A percentile compares a stretch with the other conserved stretches of the same genome.
Evolutionary conservation across 768 basidiomycete genomes (phyloP).

Genomic region (Mrakia hoshinonis): DNA sequence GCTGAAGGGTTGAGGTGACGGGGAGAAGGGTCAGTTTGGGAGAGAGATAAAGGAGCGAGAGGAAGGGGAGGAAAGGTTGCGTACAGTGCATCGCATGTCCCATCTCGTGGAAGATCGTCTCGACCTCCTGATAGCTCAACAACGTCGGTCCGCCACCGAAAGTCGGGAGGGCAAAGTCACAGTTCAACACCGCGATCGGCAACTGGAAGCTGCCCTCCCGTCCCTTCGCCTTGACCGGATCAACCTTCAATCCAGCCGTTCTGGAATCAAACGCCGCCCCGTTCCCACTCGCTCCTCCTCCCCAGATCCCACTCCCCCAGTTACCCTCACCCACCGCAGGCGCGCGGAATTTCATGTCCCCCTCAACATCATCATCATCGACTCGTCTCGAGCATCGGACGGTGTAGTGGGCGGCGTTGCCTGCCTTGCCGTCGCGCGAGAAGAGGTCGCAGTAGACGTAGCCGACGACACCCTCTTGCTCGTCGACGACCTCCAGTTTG

Average conservation of each 20-base stretch:
- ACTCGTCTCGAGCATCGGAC: constrained; percentile 86
- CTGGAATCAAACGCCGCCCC: constrained; percentile 6
- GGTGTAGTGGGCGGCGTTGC: constrained; percentile 94
- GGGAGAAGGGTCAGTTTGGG: constrained; percentile 14
- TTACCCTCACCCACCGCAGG: constrained; percentile 6
- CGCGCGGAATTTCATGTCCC: constrained; percentile 48
- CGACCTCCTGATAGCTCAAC: constrained; percentile 84
- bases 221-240: constrained; percentile 50
- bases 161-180: constrained; percentile 68
- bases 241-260: constrained; percentile 34
- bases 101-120: constrained; percentile 97
- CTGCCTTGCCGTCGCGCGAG: constrained; percentile 69
- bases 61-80: constrained; percentile 39
- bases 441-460: constrained; percentile 95
- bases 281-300: constrained; percentile 8
- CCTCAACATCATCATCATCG: constrained; percentile 74
- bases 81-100: constrained; percentile 99
- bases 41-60: background rate
- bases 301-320: constrained; percentile 12
- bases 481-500: constrained; percentile 72
- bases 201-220: constrained; percentile 70
- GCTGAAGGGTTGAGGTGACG: constrained; percentile 47
- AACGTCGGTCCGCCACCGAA: constrained; percentile 57
- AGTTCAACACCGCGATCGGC: constrained; percentile 82
- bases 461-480: constrained; percentile 65